Percentiles rank a stretch among this genome's conserved stretches.
These are phyloP conservation scores for Tephrocybe sp. DNA, from an alignment of 768 basidiomycete species.

Conservation along the genomic window DNA sequence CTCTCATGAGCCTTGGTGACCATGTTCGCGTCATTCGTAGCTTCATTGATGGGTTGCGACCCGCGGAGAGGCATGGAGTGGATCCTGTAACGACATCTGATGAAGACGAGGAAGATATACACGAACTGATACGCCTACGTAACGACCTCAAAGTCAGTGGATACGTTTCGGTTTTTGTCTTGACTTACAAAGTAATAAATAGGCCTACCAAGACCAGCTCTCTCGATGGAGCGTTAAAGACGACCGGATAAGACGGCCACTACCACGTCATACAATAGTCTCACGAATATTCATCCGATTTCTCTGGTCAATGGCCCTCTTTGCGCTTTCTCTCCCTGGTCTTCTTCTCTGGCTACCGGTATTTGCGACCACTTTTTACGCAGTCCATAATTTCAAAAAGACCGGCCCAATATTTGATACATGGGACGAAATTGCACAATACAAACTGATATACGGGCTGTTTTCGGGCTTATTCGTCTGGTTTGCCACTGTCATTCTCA, in stretches of 20 bases:
- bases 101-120: slow-evolving; percentile 24
- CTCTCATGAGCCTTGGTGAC: slow-evolving; percentile 81
- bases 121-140: slow-evolving; percentile 34
- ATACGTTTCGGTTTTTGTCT: neutral
- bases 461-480: slow-evolving; percentile 73
- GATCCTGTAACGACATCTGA: slow-evolving; percentile 20
- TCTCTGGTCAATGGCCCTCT: slow-evolving; percentile 60
- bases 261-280: slow-evolving; percentile 53
- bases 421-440: slow-evolving; percentile 89
- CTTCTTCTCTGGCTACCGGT: slow-evolving; percentile 82
- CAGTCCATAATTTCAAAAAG: slow-evolving; percentile 75
- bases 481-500: slow-evolving; percentile 49
- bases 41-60: slow-evolving; percentile 78
- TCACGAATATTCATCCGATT: slow-evolving; percentile 67
- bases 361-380: slow-evolving; percentile 68
- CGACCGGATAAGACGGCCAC: slow-evolving; percentile 74
- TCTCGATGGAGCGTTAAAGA: slow-evolving; percentile 74
- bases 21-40: slow-evolving; percentile 73
- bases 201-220: slow-evolving; percentile 79
- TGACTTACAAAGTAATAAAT: neutral
- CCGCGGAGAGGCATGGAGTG: slow-evolving; percentile 27
- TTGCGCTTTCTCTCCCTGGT: slow-evolving; percentile 71
- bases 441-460: slow-evolving; percentile 84
- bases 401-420: slow-evolving; percentile 84
- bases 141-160: slow-evolving; percentile 59